Conservation (phyloP, 23 red algal genomes). For the Pyropia haitanensis region DNA sequence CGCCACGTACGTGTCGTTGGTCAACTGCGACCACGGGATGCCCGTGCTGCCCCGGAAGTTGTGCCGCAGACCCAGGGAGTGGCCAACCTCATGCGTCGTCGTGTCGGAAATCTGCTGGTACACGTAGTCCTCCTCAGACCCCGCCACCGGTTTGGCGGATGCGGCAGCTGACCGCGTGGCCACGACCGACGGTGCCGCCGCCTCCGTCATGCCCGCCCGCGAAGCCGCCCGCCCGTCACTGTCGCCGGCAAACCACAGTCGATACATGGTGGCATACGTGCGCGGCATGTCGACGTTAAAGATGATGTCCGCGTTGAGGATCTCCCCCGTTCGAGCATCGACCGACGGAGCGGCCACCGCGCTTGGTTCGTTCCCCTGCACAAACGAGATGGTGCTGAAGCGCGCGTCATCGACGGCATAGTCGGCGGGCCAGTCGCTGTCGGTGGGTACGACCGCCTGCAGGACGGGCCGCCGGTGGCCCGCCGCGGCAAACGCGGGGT, state of each 20-base stretch:
- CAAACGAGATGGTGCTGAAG: slow-evolving; percentile 18
- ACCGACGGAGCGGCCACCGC: background rate
- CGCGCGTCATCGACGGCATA: slow-evolving; percentile 6
- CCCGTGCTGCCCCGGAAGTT: slow-evolving; percentile 8
- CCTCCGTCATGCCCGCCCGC: too few relatives aligned
- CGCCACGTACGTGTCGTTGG: background rate
- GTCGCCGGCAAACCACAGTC: background rate
- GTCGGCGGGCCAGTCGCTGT: slow-evolving; percentile 10
- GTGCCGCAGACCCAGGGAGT: slow-evolving; percentile 4
- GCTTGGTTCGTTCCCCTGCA: too few relatives aligned
- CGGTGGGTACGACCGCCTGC: too few relatives aligned
- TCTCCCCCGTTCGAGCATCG: slow-evolving; percentile 18
- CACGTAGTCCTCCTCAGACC: background rate
- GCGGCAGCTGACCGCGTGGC: too few relatives aligned
- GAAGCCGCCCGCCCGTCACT: too few relatives aligned
- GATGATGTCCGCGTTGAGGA: slow-evolving; percentile 12
- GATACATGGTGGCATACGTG: background rate
- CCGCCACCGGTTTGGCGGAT: too few relatives aligned
- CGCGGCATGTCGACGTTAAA: slow-evolving; percentile 2
- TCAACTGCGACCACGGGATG: slow-evolving; percentile 2
- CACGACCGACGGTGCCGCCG: too few relatives aligned
- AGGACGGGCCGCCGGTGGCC: background rate
- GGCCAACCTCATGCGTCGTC: slow-evolving; percentile 7
- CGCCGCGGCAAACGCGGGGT: slow-evolving; percentile 1
- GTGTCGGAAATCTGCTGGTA: background rate